Conservation (phyloP, 148 eudicot species). For the Dianthus caryophyllus region DNA sequence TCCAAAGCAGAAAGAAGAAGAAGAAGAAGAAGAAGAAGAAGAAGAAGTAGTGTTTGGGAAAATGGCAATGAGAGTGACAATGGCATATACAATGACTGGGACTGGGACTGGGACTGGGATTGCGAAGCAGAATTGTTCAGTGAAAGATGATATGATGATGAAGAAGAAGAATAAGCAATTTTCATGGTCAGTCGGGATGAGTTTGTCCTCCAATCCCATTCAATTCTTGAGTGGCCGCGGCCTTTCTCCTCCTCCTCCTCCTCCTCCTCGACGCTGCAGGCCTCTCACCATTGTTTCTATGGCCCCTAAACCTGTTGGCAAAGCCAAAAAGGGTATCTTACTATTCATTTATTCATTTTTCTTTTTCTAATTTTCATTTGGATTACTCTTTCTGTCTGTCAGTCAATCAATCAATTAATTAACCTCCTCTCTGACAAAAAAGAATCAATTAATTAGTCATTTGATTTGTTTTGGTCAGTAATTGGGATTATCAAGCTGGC, state of each 20-base stretch:
- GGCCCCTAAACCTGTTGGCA: conserved; percentile 80
- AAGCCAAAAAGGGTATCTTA: conserved; percentile 76
- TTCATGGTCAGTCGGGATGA: no score
- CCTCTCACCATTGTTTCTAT: conserved; percentile 54
- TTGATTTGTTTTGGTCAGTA: conserved; percentile 31
- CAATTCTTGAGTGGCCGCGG: conserved; percentile 27
- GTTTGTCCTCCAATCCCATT: conserved; percentile 33
- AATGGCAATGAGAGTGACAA: not conserved
- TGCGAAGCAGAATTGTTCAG: conserved; percentile 12
- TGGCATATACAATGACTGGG: conserved; percentile 28
- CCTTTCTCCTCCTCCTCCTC: conserved; percentile 15
- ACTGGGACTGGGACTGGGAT: no score
- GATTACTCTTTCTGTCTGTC: no score
- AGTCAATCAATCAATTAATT: no score
- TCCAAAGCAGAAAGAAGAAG: not conserved
- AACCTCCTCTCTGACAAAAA: no score
- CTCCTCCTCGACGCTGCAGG: not conserved
- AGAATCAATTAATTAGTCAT: no score
- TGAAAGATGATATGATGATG: no score
- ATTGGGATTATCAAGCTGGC: conserved; percentile 87
- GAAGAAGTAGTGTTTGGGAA: no score
- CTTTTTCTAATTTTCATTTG: not conserved
- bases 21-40: not conserved
- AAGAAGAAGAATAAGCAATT: conserved; percentile 8
- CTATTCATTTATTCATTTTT: no score